These are phyloP conservation scores for Ganoderma multipileum DNA, from an alignment of 1,284 basidiomycete species.

Conservation along the genomic window DNA sequence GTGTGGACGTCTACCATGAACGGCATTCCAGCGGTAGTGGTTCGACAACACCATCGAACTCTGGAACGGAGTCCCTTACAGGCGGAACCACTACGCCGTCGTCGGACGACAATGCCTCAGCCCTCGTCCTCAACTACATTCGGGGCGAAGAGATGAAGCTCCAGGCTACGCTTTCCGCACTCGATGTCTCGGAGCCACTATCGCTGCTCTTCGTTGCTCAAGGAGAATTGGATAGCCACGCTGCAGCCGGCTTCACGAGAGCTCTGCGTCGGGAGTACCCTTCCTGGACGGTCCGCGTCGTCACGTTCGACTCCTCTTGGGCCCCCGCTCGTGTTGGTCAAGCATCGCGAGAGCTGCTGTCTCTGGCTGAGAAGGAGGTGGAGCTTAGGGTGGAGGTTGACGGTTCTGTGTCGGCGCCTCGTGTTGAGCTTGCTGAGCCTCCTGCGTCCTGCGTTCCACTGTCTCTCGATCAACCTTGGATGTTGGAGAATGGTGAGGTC, in stretches of 20 bases:
- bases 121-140: slow-evolving; percentile 10
- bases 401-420: slow-evolving; percentile 15
- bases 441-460: slow-evolving; percentile 4
- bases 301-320: slow-evolving; percentile 15
- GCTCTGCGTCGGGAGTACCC: slow-evolving; percentile 22
- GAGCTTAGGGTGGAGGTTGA: slow-evolving; percentile 21
- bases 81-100: neutral
- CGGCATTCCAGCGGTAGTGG: neutral
- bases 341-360: slow-evolving; percentile 4
- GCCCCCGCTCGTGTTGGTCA: neutral
- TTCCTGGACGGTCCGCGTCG: slow-evolving; percentile 19
- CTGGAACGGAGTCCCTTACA: neutral
- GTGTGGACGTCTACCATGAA: neutral
- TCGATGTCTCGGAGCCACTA: slow-evolving; percentile 7
- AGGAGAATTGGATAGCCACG: slow-evolving; percentile 13
- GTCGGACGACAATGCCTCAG: neutral
- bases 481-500: slow-evolving; percentile 11
- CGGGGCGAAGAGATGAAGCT: slow-evolving; percentile 23
- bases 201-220: slow-evolving; percentile 13
- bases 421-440: slow-evolving; percentile 1
- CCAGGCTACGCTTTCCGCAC: slow-evolving; percentile 1
- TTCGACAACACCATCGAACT: neutral
- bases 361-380: slow-evolving; percentile 9
- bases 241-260: slow-evolving; percentile 17
- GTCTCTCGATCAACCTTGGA: slow-evolving; percentile 15